Conservation (phyloP, 371 early-diverging fungal species). For the Phascolomyces articulosus region DNA sequence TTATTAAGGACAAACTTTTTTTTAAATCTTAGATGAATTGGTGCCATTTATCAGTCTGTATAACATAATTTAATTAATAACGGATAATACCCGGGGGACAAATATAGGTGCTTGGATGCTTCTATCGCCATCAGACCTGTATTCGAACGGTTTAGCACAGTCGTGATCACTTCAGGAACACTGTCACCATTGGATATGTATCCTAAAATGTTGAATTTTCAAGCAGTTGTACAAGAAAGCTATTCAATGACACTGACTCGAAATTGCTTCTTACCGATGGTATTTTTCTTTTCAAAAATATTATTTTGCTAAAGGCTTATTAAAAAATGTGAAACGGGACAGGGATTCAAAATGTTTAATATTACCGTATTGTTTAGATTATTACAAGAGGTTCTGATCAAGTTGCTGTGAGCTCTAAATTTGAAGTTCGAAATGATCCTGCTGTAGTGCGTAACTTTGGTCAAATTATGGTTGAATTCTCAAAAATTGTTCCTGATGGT, state of each 20-base stretch:
- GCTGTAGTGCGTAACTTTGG: constrained; percentile 99
- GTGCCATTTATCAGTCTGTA: no score
- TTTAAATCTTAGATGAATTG: no score
- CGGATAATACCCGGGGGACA: no score
- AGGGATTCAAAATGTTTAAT: no score
- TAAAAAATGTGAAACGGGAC: no score
- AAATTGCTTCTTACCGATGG: constrained; percentile 95
- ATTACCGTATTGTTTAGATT: constrained; percentile 33
- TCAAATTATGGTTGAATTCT: constrained; percentile 94
- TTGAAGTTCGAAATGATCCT: constrained; percentile 98
- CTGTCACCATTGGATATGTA: constrained; percentile 99
- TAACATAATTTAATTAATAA: no score
- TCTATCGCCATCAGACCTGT: constrained; percentile 97
- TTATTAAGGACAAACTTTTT: background rate
- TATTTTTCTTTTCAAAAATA: constrained; percentile 34
- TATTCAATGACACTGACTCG: constrained; percentile 94
- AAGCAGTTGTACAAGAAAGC: constrained; percentile 83
- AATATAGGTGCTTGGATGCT: constrained; percentile 95
- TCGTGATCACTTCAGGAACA: constrained; percentile 99
- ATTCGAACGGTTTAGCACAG: constrained; percentile 95
- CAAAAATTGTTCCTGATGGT: constrained; percentile 97
- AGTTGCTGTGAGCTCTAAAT: constrained; percentile 95
- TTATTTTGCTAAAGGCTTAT: no score
- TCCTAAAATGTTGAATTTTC: constrained; percentile 96
- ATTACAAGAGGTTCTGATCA: constrained; percentile 98